Evolutionary conservation across 139 green algal species (phyloP).

Genomic region (Coccomyxa sp.): DNA sequence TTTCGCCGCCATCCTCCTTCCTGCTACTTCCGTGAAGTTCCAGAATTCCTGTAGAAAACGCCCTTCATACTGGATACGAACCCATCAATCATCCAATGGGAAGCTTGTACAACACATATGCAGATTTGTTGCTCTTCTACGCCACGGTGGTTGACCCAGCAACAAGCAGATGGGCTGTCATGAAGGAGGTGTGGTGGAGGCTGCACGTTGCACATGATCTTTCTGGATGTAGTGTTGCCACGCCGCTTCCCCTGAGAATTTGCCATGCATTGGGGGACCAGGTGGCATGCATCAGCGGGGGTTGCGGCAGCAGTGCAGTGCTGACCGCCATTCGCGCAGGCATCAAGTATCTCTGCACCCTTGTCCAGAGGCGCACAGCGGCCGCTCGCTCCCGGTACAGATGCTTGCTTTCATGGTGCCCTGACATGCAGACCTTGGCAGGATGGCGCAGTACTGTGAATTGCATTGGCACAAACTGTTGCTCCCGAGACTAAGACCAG

Average conservation of each 20-base stretch:
- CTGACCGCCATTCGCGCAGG: not conserved
- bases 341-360: conserved; percentile 7
- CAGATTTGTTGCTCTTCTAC: no score
- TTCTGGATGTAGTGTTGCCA: not conserved
- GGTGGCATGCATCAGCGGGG: not conserved
- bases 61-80: no score
- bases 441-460: not conserved
- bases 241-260: no score
- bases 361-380: conserved; percentile 8
- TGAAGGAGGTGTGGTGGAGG: not conserved
- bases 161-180: not conserved
- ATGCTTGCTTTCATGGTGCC: not conserved
- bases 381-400: not conserved
- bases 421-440: not conserved
- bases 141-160: no score
- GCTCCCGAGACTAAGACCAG: not conserved
- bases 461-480: not conserved
- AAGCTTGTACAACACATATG: no score
- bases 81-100: no score
- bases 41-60: no score
- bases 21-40: not conserved
- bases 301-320: not conserved
- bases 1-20: not conserved
- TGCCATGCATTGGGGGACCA: no score
- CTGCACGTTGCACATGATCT: not conserved